These are phyloP conservation scores for Calonectria pseudoreteaudii DNA, from an alignment of 2,329 filamentous ascomycete genomes.

Conservation along the genomic window DNA sequence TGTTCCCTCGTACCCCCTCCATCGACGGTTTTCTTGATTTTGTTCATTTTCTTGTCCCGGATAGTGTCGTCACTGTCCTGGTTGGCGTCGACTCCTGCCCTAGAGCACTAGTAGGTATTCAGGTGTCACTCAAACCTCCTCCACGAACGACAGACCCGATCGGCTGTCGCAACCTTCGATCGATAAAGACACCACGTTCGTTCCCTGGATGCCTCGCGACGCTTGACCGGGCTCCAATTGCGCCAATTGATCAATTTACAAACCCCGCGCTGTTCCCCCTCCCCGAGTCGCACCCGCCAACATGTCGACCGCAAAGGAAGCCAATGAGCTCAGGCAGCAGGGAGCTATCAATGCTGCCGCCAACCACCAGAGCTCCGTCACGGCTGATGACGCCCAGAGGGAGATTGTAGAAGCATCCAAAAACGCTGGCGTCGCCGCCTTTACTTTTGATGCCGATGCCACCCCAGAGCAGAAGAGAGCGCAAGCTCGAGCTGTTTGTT, in stretches of 20 bases:
- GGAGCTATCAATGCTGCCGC: conserved; percentile 82
- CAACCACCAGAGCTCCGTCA: conserved; percentile 75
- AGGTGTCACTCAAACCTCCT: conserved; percentile 14
- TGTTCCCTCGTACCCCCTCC: conserved; percentile 34
- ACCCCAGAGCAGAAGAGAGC: conserved; percentile 85
- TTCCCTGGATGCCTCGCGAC: conserved; percentile 36
- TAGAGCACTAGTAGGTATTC: not conserved
- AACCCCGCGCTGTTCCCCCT: conserved; percentile 23
- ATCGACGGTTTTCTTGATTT: conserved; percentile 29
- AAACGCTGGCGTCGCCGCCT: conserved; percentile 83
- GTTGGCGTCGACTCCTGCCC: conserved; percentile 25
- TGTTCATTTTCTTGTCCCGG: conserved; percentile 11
- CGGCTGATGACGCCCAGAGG: conserved; percentile 77
- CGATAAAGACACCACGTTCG: conserved; percentile 14
- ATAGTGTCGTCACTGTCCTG: conserved; percentile 26
- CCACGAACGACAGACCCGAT: conserved; percentile 14
- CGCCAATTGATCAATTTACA: conserved; percentile 37
- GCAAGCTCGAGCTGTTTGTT: conserved; percentile 78
- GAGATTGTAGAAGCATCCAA: conserved; percentile 81
- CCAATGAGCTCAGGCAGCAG: conserved; percentile 81
- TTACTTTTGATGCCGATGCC: conserved; percentile 89
- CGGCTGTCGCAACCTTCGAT: conserved; percentile 19
- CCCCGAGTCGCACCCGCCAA: conserved; percentile 34
- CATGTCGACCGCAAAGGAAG: conserved; percentile 51
- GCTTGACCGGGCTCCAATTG: conserved; percentile 25